Evolutionary conservation across 2,329 filamentous ascomycete species (phyloP).

Genomic region (Colletotrichum godetiae): DNA sequence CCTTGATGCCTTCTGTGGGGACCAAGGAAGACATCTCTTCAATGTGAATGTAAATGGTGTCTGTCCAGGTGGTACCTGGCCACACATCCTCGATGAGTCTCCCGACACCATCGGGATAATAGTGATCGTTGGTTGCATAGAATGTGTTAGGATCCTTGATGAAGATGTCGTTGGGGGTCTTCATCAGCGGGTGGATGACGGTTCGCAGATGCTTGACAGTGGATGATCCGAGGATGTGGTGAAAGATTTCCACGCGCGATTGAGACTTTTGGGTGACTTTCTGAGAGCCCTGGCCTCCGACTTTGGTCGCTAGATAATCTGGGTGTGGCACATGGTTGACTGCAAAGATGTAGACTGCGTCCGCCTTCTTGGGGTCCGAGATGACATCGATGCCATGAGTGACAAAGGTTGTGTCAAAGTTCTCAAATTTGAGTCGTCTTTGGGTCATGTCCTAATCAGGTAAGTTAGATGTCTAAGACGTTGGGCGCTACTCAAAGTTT

Average conservation of each 20-base stretch:
- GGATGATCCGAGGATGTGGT: slow-evolving; percentile 40
- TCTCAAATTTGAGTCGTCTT: slow-evolving; percentile 56
- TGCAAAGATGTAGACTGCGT: slow-evolving; percentile 68
- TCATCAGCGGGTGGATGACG: slow-evolving; percentile 62
- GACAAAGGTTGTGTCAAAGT: slow-evolving; percentile 64
- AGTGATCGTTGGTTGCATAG: slow-evolving; percentile 71
- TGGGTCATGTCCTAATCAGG: slow-evolving; percentile 41
- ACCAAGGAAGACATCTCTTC: slow-evolving; percentile 19
- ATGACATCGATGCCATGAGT: slow-evolving; percentile 72
- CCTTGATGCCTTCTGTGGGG: slow-evolving; percentile 49
- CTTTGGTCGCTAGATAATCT: slow-evolving; percentile 41
- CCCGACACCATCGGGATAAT: slow-evolving; percentile 59
- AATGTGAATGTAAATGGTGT: slow-evolving; percentile 51
- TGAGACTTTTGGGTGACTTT: slow-evolving; percentile 43
- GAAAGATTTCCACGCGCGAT: slow-evolving; percentile 69
- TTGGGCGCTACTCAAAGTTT: accelerated
- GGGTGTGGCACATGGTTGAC: slow-evolving; percentile 69
- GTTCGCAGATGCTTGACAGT: slow-evolving; percentile 61
- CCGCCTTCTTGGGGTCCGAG: slow-evolving; percentile 53
- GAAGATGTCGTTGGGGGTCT: slow-evolving; percentile 69
- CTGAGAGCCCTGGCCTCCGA: slow-evolving; percentile 46
- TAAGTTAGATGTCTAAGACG: too few relatives aligned
- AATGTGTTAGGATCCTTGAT: slow-evolving; percentile 59
- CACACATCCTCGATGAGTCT: slow-evolving; percentile 60
- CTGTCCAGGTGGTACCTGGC: slow-evolving; percentile 58